phyloP scores from a whole-genome alignment of 1,284 basidiomycete genomes.

The Apiotrichum veenhuisii region DNA sequence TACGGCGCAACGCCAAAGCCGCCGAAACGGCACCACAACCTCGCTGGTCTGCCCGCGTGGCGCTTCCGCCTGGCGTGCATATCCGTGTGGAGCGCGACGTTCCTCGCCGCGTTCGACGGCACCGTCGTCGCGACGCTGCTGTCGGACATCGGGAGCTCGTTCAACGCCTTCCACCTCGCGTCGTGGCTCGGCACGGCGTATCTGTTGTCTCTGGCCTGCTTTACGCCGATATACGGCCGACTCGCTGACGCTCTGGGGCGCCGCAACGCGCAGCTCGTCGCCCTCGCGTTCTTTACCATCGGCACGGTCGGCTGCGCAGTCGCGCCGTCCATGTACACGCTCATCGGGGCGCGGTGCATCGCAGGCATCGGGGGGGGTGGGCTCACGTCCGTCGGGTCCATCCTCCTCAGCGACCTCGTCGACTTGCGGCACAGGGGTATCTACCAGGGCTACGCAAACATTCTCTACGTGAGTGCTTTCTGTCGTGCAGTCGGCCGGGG shows the following conservation, averaged over 20 bases:
- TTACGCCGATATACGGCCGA: conserved; percentile 82
- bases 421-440: conserved; percentile 77
- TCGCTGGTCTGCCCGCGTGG: conserved; percentile 32
- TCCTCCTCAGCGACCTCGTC: conserved; percentile 52
- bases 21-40: conserved; percentile 32
- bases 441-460: conserved; percentile 84
- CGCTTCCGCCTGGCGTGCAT: conserved; percentile 33
- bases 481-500: too few relatives aligned
- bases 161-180: conserved; percentile 55
- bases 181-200: conserved; percentile 62
- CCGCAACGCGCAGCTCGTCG: conserved; percentile 66
- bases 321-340: conserved; percentile 72
- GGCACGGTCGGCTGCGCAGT: conserved; percentile 77
- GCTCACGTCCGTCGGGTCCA: conserved; percentile 32
- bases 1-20: neutral
- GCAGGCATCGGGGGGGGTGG: conserved; percentile 76
- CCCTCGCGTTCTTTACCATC: conserved; percentile 69
- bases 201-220: conserved; percentile 76
- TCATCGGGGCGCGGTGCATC: conserved; percentile 71
- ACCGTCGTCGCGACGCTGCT: conserved; percentile 58
- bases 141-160: conserved; percentile 42
- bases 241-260: conserved; percentile 81
- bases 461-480: conserved; percentile 51
- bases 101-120: conserved; percentile 77
- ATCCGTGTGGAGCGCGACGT: conserved; percentile 43